These are phyloP conservation scores for Leptographium flavum DNA, from an alignment of 2,329 filamentous ascomycete species.

Conservation along the genomic window DNA sequence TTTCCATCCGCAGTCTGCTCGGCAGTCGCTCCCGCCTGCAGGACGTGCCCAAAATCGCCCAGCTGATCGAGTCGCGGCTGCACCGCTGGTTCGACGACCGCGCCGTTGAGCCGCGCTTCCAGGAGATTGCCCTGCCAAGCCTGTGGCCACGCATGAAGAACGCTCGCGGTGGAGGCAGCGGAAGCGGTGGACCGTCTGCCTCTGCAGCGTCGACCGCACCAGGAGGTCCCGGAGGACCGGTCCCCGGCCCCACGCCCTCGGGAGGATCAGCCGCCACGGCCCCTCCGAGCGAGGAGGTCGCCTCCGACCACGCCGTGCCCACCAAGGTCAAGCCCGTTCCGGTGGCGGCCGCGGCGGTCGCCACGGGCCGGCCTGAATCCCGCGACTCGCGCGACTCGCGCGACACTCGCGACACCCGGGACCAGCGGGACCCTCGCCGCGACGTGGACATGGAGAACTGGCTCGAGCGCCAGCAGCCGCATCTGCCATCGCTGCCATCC, in stretches of 20 bases:
- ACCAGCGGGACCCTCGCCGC: slow-evolving; percentile 17
- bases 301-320: not conserved
- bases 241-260: slow-evolving; percentile 1
- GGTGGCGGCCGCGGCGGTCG: not conserved
- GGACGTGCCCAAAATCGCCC: slow-evolving; percentile 79
- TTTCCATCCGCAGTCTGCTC: slow-evolving; percentile 66
- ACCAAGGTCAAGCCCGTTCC: not conserved
- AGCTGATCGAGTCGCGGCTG: slow-evolving; percentile 64
- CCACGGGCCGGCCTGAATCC: slow-evolving; percentile 9
- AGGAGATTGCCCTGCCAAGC: slow-evolving; percentile 71
- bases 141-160: slow-evolving; percentile 78
- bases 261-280: not conserved
- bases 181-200: too few species aligned
- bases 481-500: slow-evolving; percentile 11
- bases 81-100: slow-evolving; percentile 83
- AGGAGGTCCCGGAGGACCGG: not conserved
- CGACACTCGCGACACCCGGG: slow-evolving; percentile 13
- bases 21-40: slow-evolving; percentile 68
- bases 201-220: slow-evolving; percentile 21
- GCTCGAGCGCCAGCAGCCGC: slow-evolving; percentile 11
- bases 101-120: slow-evolving; percentile 72
- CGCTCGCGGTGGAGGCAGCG: slow-evolving; percentile 46
- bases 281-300: not conserved
- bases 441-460: slow-evolving; percentile 12
- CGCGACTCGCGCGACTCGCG: slow-evolving; percentile 21